These are phyloP conservation scores for Isabelozyma heimii DNA, from an alignment of 805 yeast genomes.

Conservation along the genomic window DNA sequence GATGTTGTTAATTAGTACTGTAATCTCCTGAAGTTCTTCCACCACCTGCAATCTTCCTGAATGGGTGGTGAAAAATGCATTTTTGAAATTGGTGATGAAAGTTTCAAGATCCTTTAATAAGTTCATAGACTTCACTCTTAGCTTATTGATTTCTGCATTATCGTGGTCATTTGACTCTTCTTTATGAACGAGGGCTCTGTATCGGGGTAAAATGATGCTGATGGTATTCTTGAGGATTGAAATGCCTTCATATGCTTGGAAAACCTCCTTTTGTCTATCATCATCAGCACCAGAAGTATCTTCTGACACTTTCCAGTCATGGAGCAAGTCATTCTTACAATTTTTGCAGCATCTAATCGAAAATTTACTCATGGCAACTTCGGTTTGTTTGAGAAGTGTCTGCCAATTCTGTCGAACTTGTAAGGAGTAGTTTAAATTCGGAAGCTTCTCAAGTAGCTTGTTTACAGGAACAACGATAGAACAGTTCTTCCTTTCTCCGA, in stretches of 20 bases:
- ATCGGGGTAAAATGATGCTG: conserved; percentile 17
- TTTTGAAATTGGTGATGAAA: conserved; percentile 19
- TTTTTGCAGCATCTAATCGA: conserved; percentile 57
- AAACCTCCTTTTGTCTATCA: conserved; percentile 6
- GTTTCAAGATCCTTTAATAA: conserved; percentile 32
- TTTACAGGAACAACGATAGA: conserved; percentile 67
- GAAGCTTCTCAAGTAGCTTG: conserved; percentile 36
- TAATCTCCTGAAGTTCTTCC: conserved; percentile 8
- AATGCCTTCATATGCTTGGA: conserved; percentile 17
- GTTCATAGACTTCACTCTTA: conserved; percentile 20
- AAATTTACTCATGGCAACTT: conserved; percentile 9
- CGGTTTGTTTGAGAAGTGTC: conserved; percentile 5
- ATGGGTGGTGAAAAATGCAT: conserved; percentile 10
- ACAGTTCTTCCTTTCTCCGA: conserved; percentile 49
- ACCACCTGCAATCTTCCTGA: conserved; percentile 8
- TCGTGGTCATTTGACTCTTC: conserved; percentile 6
- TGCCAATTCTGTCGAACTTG: conserved; percentile 16
- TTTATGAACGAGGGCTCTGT: conserved; percentile 10
- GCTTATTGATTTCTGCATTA: conserved; percentile 12
- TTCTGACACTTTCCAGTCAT: conserved; percentile 38
- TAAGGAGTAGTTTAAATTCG: conserved; percentile 31
- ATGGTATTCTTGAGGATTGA: conserved; percentile 21
- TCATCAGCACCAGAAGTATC: background rate
- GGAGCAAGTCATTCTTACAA: conserved; percentile 65
- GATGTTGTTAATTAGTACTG: conserved; percentile 49